A percentile compares a stretch with the other conserved stretches of the same genome.
phyloP scores from a whole-genome alignment of 2,329 filamentous ascomycete species.

The Colletotrichum lindemuthianum region DNA sequence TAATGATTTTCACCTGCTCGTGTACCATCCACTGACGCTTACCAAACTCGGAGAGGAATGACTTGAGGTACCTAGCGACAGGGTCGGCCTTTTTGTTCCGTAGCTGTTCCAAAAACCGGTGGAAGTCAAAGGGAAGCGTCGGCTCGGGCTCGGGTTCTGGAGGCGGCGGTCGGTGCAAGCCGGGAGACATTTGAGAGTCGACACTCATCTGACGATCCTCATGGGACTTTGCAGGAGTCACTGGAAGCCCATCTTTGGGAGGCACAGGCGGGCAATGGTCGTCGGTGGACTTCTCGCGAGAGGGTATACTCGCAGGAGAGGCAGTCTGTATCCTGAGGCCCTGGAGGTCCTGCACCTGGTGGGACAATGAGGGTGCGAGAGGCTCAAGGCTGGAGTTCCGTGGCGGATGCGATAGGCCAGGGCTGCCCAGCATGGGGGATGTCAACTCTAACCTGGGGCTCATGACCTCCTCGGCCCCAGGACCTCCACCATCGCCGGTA shows the following conservation, averaged over 20 bases:
- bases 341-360: slow-evolving; percentile 60
- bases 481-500: slow-evolving; percentile 76
- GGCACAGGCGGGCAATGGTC: slow-evolving; percentile 67
- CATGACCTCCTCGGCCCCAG: slow-evolving; percentile 86
- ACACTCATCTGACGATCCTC: slow-evolving; percentile 48
- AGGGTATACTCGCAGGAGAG: slow-evolving; percentile 50
- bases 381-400: slow-evolving; percentile 89
- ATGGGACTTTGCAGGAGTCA: slow-evolving; percentile 48
- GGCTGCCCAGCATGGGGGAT: slow-evolving; percentile 77
- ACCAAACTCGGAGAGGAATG: slow-evolving; percentile 92
- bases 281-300: slow-evolving; percentile 50
- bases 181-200: slow-evolving; percentile 57
- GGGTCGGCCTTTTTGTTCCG: slow-evolving; percentile 98
- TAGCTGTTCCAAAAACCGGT: slow-evolving; percentile 94
- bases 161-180: slow-evolving; percentile 70
- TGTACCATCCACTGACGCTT: slow-evolving; percentile 99
- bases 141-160: slow-evolving; percentile 84
- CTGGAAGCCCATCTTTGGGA: slow-evolving; percentile 65
- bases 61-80: slow-evolving; percentile 93
- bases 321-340: slow-evolving; percentile 49
- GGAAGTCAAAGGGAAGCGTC: slow-evolving; percentile 92
- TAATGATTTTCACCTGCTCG: slow-evolving; percentile 98
- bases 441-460: slow-evolving; percentile 86
- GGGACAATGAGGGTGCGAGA: slow-evolving; percentile 60
- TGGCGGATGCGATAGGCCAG: slow-evolving; percentile 75